Conservation (phyloP, 2,329 filamentous ascomycete species). For the Raffaelea deltoideospora region DNA sequence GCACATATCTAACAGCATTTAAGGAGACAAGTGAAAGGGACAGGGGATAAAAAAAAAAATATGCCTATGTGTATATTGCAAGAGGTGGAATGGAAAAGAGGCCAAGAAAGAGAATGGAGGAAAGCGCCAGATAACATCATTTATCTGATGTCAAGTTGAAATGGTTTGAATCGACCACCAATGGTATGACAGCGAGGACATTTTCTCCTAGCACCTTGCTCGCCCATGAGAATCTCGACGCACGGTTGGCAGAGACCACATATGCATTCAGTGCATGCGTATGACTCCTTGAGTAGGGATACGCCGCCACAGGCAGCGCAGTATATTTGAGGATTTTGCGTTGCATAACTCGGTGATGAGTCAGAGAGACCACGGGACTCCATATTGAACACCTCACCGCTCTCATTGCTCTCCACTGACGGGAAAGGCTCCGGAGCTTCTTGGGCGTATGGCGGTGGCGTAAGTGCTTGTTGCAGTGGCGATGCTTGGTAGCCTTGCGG, state of each 20-base stretch:
- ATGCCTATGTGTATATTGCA: not conserved
- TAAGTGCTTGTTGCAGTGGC: conserved; percentile 78
- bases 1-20: not conserved
- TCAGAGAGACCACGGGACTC: conserved; percentile 47
- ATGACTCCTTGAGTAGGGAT: conserved; percentile 66
- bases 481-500: conserved; percentile 61
- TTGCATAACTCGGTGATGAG: conserved; percentile 59
- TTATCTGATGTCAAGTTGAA: conserved; percentile 69
- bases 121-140: not conserved
- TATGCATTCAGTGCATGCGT: conserved; percentile 92
- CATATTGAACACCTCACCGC: conserved; percentile 59
- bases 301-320: conserved; percentile 75
- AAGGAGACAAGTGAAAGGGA: not conserved
- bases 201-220: conserved; percentile 60
- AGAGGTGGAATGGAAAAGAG: not conserved
- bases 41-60: not conserved
- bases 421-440: conserved; percentile 68
- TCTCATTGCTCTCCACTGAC: conserved; percentile 67
- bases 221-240: conserved; percentile 63
- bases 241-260: conserved; percentile 83
- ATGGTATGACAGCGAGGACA: conserved; percentile 69
- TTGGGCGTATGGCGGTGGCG: conserved; percentile 58
- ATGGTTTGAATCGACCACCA: conserved; percentile 68
- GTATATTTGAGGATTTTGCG: conserved; percentile 74
- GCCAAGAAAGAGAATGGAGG: not conserved